Evolutionary conservation across 768 basidiomycete genomes (phyloP), one percentile per base, ranked within the genome.

Genomic region (Mycena metata): DNA sequence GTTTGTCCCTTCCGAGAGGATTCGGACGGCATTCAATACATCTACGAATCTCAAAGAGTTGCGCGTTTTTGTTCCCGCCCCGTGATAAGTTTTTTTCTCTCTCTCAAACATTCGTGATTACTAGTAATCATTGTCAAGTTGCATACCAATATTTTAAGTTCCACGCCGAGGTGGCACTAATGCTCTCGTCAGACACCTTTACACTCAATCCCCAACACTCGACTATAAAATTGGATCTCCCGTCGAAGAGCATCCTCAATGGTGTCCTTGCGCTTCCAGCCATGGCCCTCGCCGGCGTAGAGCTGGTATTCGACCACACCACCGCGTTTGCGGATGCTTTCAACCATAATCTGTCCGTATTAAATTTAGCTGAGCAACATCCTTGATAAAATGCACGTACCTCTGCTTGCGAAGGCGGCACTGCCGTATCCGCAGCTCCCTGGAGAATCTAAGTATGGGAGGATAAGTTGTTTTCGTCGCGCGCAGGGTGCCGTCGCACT

Each of bases 261-360:
- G 55, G 82, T 90, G 60, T 85, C 82, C 26, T 83, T 86, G 67
- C 83, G 84, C 52, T 88, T 79, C 84, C 86, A 90, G 0, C 90
- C 89, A 74, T 91, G 90, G 2, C 89, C 89, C 77, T 92, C 90
- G 21, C 90, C 90, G 16, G 84, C 79, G 75, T 90, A 91, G 0
- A 88, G 70, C 67, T 88, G 82, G 68, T 89, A 88, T 72, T 91
- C 86, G 23, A 89, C 86, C 13, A 81, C 73, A 0, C 89, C 89
- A 3, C 84, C 84, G 0, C 81, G 79, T 57, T 82, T 78, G 59
- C 82, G 78, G 69, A 91, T 86, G 62, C 78, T 83, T 16, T 88
- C 80, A 43, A 88, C 85, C 56, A 93, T 91, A 15, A 21, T 64
- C 70, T 71, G 55, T 8, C 33, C 11, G 30, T 16, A 23, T 41